phyloP scores from a whole-genome alignment of 306 rosid genomes.

The Ochetophila trinervis region DNA sequence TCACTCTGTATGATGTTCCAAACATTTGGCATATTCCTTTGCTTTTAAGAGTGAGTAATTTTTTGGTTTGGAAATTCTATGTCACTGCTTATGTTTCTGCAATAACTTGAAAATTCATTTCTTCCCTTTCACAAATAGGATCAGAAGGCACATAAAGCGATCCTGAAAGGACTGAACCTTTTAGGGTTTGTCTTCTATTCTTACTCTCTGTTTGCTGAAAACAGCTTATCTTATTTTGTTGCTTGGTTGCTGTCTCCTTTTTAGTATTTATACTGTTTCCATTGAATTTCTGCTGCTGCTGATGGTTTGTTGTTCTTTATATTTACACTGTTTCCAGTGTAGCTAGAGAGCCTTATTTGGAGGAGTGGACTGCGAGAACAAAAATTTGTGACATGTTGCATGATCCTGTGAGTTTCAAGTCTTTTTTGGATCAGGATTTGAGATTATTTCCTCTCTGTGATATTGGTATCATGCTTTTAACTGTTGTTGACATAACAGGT shows the following conservation, averaged over 20 bases:
- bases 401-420: constrained; percentile 48
- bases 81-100: not conserved
- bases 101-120: constrained; percentile 9
- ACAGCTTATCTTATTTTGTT: constrained; percentile 4
- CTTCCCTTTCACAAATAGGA: constrained; percentile 44
- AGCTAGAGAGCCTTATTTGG: constrained; percentile 51
- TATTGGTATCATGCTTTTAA: not conserved
- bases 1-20: constrained; percentile 77
- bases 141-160: constrained; percentile 84
- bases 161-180: constrained; percentile 76
- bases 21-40: constrained; percentile 86
- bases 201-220: constrained; percentile 23
- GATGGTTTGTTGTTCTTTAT: constrained; percentile 5
- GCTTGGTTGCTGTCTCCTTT: constrained; percentile 9
- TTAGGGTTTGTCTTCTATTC: constrained; percentile 51
- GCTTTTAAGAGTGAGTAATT: constrained; percentile 66
- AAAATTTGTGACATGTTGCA: constrained; percentile 47
- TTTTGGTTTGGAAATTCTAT: constrained; percentile 1
- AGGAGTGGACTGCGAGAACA: constrained; percentile 72
- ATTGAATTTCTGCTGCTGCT: constrained; percentile 5
- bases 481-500: constrained; percentile 42
- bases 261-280: not conserved
- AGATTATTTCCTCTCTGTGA: constrained; percentile 1
- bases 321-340: constrained; percentile 32
- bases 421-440: not conserved